Evolutionary conservation across 75 land plant species (phyloP).

Genomic region (Selaginella moellendorffii): DNA sequence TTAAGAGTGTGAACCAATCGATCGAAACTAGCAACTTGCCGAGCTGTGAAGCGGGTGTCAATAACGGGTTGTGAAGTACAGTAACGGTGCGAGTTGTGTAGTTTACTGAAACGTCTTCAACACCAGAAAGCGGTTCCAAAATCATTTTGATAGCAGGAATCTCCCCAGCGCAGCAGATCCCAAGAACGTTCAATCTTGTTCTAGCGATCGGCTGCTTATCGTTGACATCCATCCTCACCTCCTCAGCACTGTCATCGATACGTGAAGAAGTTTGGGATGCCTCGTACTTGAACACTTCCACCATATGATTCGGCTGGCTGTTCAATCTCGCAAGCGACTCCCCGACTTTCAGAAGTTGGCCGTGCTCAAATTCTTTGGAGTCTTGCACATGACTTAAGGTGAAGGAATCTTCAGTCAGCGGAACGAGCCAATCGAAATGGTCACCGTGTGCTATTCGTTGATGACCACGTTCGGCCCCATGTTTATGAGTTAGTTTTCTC

Average conservation of each 20-base stretch:
- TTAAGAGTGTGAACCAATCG: neutral
- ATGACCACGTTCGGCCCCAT: conserved; percentile 19
- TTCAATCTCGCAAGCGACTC: conserved; percentile 19
- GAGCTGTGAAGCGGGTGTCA: conserved; percentile 19
- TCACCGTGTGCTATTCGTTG: conserved; percentile 25
- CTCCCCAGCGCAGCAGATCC: conserved; percentile 71
- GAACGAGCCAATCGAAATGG: conserved; percentile 27
- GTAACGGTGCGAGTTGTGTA: conserved; percentile 58
- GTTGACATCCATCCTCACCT: conserved; percentile 14
- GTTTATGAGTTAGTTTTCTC: too few relatives aligned
- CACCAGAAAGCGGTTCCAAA: conserved; percentile 47
- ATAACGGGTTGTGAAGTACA: conserved; percentile 43
- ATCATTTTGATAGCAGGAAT: conserved; percentile 49
- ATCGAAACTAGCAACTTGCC: conserved; percentile 12
- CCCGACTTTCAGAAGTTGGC: conserved; percentile 25
- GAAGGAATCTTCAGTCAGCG: conserved; percentile 21
- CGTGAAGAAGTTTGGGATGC: conserved; percentile 12
- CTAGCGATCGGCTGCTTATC: too few relatives aligned
- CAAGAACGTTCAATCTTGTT: conserved; percentile 50
- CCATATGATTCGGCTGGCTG: conserved; percentile 12
- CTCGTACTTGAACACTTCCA: conserved; percentile 23
- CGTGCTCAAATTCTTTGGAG: conserved; percentile 12
- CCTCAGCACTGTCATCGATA: conserved; percentile 2
- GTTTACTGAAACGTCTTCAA: conserved; percentile 51
- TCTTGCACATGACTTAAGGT: conserved; percentile 20